Conservation (phyloP, 768 basidiomycete genomes). For the Ramaria rubella region DNA sequence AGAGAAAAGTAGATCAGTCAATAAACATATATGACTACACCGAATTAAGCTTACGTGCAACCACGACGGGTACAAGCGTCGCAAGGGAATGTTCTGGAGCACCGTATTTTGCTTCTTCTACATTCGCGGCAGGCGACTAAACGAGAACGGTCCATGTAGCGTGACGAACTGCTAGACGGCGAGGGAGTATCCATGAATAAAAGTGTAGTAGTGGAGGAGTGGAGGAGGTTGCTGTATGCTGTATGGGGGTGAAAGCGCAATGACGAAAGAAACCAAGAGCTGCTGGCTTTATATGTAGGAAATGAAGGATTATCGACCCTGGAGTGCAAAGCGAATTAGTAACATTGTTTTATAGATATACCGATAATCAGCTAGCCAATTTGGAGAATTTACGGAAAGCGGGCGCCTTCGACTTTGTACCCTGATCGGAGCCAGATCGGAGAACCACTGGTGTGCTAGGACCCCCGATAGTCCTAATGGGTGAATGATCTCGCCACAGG, state of each 20-base stretch:
- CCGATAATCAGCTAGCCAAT: too few species aligned
- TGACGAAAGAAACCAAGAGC: too few species aligned
- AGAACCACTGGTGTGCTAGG: too few species aligned
- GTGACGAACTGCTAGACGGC: neutral
- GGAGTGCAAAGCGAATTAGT: too few species aligned
- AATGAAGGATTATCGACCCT: too few species aligned
- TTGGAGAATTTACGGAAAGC: too few species aligned
- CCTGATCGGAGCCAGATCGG: too few species aligned
- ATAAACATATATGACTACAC: neutral
- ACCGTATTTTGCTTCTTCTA: conserved; percentile 5
- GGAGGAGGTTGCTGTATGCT: neutral
- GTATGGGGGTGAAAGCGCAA: neutral
- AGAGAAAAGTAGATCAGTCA: neutral
- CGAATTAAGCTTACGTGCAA: neutral
- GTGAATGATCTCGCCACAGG: too few species aligned
- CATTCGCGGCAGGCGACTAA: conserved; percentile 1
- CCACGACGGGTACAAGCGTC: conserved; percentile 3
- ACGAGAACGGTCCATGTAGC: neutral
- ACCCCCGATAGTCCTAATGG: too few species aligned
- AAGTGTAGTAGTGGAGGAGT: neutral
- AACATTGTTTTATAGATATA: too few species aligned
- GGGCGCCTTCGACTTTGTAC: too few species aligned
- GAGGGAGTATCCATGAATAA: neutral
- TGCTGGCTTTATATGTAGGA: too few species aligned
- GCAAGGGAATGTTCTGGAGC: neutral